These are phyloP conservation scores for Saccharomycopsis sp. DNA, from an alignment of 805 yeast species.

Conservation along the genomic window DNA sequence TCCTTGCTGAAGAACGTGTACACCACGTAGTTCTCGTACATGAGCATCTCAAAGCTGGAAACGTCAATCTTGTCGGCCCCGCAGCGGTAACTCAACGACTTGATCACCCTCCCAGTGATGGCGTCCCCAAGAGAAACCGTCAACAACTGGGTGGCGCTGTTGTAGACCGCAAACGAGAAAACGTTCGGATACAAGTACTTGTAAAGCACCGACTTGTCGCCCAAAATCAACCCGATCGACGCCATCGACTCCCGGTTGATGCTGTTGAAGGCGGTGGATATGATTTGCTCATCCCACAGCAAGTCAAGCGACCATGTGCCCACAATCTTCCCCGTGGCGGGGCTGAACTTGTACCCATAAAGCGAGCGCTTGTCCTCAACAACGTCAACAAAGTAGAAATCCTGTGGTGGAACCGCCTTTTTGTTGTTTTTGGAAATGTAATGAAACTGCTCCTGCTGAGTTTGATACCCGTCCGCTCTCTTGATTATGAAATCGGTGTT, in stretches of 20 bases:
- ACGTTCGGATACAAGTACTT: slow-evolving; percentile 73
- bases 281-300: slow-evolving; percentile 25
- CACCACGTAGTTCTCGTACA: slow-evolving; percentile 80
- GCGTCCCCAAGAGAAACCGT: slow-evolving; percentile 53
- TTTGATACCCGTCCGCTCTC: too few species aligned
- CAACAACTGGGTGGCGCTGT: slow-evolving; percentile 28
- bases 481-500: slow-evolving; percentile 1
- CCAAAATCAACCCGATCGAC: slow-evolving; percentile 59
- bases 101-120: slow-evolving; percentile 56
- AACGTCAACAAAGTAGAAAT: slow-evolving; percentile 2
- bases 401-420: neutral
- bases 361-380: neutral
- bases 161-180: slow-evolving; percentile 41
- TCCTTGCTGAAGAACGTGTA: slow-evolving; percentile 49
- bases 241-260: slow-evolving; percentile 39
- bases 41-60: slow-evolving; percentile 36
- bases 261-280: slow-evolving; percentile 32
- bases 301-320: slow-evolving; percentile 6
- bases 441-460: too few species aligned
- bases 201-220: slow-evolving; percentile 67
- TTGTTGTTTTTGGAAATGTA: neutral
- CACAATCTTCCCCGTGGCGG: neutral
- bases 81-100: slow-evolving; percentile 35
- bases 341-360: slow-evolving; percentile 12
- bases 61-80: slow-evolving; percentile 33